Percentiles rank a stretch among this genome's conserved stretches.
Evolutionary conservation across 2,329 filamentous ascomycete genomes (phyloP).

Genomic region (Aspergillus novofumigatus): DNA sequence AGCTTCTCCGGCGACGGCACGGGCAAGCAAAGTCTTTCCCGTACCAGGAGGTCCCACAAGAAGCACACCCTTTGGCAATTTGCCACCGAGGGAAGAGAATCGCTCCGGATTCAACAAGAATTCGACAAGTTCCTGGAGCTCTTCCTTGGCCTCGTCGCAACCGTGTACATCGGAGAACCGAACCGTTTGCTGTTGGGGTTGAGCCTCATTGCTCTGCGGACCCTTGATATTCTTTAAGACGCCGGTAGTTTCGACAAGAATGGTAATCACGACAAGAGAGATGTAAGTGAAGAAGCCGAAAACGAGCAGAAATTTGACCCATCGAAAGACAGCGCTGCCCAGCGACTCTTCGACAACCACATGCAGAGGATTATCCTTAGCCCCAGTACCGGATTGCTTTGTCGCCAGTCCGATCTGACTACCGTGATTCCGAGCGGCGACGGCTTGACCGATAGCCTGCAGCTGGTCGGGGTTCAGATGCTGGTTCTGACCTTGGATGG

Average conservation of each 20-base stretch:
- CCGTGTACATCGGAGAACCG: constrained; percentile 93
- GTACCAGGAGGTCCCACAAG: constrained; percentile 94
- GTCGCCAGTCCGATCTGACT: constrained; percentile 56
- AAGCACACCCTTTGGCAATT: constrained; percentile 93
- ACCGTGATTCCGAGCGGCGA: constrained; percentile 67
- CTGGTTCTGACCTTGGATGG: constrained; percentile 20
- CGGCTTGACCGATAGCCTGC: constrained; percentile 76
- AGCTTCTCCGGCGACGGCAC: constrained; percentile 93
- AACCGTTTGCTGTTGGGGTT: constrained; percentile 86
- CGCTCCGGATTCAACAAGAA: constrained; percentile 90
- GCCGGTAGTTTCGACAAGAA: constrained; percentile 77
- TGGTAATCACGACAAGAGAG: constrained; percentile 70
- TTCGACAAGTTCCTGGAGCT: constrained; percentile 93
- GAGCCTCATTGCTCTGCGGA: constrained; percentile 73
- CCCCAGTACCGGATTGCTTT: constrained; percentile 57
- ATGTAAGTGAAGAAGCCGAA: constrained; percentile 78
- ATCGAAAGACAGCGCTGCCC: constrained; percentile 76
- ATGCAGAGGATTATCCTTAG: constrained; percentile 81
- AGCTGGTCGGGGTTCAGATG: constrained; percentile 58
- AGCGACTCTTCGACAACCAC: constrained; percentile 92
- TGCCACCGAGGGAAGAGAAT: constrained; percentile 90
- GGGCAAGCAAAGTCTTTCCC: constrained; percentile 91
- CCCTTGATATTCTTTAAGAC: constrained; percentile 74
- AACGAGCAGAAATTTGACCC: constrained; percentile 79
- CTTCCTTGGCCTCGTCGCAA: constrained; percentile 96